Conservation (phyloP, 805 yeast species). For the Wickerhamiella alocasiicola region DNA sequence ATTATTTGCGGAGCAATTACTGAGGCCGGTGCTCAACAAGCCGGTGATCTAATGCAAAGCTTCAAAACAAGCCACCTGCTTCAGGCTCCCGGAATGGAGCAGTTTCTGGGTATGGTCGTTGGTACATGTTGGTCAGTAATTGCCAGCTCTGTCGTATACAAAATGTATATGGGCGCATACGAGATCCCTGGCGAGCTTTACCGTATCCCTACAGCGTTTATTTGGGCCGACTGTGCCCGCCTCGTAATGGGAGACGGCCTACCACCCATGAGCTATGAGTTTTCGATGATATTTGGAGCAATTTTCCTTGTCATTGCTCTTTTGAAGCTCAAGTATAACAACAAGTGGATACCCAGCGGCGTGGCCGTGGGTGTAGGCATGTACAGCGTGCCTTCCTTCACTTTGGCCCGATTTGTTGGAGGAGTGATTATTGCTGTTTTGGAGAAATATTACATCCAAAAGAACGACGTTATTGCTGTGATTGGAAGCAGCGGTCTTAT, state of each 20-base stretch:
- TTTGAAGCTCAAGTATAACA: slow-evolving; percentile 28
- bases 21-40: slow-evolving; percentile 98
- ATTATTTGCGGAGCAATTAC: slow-evolving; percentile 93
- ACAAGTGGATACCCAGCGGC: slow-evolving; percentile 69
- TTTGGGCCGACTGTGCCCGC: slow-evolving; percentile 94
- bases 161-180: slow-evolving; percentile 67
- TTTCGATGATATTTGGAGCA: slow-evolving; percentile 57
- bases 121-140: slow-evolving; percentile 80
- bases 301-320: slow-evolving; percentile 50
- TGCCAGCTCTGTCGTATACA: slow-evolving; percentile 70
- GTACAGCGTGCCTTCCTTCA: slow-evolving; percentile 85
- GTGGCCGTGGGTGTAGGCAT: slow-evolving; percentile 97
- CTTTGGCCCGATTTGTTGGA: slow-evolving; percentile 84
- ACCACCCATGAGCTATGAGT: slow-evolving; percentile 61
- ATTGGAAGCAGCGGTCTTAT: slow-evolving; percentile 87
- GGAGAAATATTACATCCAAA: slow-evolving; percentile 1
- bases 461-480: slow-evolving; percentile 57
- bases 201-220: slow-evolving; percentile 87
- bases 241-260: slow-evolving; percentile 82
- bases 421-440: slow-evolving; percentile 48
- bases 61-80: slow-evolving; percentile 83
- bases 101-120: slow-evolving; percentile 76
- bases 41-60: slow-evolving; percentile 97
- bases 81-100: slow-evolving; percentile 88
- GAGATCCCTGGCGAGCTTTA: slow-evolving; percentile 72